Base-by-base conservation (phyloP, 2,329 filamentous ascomycete species). In the Simplicillium aogashimaense region DNA sequence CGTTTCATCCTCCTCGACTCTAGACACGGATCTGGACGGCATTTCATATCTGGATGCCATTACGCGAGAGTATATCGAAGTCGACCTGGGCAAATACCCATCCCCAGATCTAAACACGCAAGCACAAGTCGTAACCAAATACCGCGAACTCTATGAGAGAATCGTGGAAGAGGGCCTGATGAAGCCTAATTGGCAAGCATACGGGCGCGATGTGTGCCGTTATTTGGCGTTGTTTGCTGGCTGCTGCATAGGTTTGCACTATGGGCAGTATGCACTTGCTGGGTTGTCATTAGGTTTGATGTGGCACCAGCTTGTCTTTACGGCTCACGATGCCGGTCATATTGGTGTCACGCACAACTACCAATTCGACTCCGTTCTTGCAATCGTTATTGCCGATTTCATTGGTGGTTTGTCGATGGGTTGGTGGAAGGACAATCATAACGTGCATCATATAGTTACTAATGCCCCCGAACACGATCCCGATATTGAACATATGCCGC, bases 371-470 rank as follows among this genome's bases (percentile, higher is more conserved):
- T 83, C 83, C 2, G 70, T 83, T 37, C 86, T 98, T 46, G 90
- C 87, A 37, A 95, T 97, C 54, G 65, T 94, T 47, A 83, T 95
- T 53, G 88, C 89, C 39, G 84, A 95, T 58, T 97, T 83, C 52
- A 66, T 92, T 15, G 92, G 92, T 30, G 92, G 92, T 0, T 64
- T 98, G 29, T 95, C 87, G 18, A 65, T 95, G 40, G 86, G 90
- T 35, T 98, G 92, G 92, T 98, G 92, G 90, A 97, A 97, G 64
- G 75, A 79, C 45, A 95, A 81, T 57, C 90, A 97, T 62, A 97
- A 97, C 55, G 88, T 95, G 8, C 90, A 97, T 57, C 90, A 97
- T 55, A 88, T 97, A 50, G 83, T 97, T 39, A 97, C 92, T 14
- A 97, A 97, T 59, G 83, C 83, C 34, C 86, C 89, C 12, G 92